Base-by-base conservation (phyloP, 768 basidiomycete species). In the Lentinula sp. region DNA sequence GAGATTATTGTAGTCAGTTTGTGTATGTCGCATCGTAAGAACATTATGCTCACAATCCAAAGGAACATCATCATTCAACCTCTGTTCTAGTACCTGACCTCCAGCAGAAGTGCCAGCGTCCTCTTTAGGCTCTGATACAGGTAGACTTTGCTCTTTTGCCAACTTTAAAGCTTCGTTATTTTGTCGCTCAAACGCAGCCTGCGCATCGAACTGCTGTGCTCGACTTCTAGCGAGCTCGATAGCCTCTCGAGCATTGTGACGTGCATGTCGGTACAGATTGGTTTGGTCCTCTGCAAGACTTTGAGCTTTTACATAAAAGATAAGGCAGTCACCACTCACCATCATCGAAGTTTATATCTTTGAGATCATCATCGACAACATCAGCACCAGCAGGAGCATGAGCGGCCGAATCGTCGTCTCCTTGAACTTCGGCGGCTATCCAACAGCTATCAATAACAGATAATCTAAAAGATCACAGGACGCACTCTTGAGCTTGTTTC, bases 401-500 rank as follows among this genome's bases (percentile, higher is more conserved):
- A 45, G 74, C 70, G 32, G 74, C 65, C 28, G 66, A 65, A 54
- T 80, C 80, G 0, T 67, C 71, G 11, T 78, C 78, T 6, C 88
- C 89, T 74, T 92, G 87, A 48, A 90, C 80, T 68, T 93, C 89
- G 51, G 87, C 83, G 39, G 91, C 91, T 93, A 65, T 37, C 61
- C 43, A 72, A 62, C 61, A 11, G 11, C 62, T 57, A 64, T 57
- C 60, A 65, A 65, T 53, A 63, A 46, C 31, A 60, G 58, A 55
- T 51, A 54, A 11, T 58, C 31, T 49, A 37, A 40, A 50, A 18
- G 40, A 35, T 39, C 9, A 45, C 5, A 40, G 43, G 39, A 75
- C 86, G 67, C 72, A 92, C 91, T 93, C 73, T 92, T 92, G 57
- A 93, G 82, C 76, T 98, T 98, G 75, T 87, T 97, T 35, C 96